phyloP scores from a whole-genome alignment of 257 asterid genomes.

The Lycium ferocissimum region DNA sequence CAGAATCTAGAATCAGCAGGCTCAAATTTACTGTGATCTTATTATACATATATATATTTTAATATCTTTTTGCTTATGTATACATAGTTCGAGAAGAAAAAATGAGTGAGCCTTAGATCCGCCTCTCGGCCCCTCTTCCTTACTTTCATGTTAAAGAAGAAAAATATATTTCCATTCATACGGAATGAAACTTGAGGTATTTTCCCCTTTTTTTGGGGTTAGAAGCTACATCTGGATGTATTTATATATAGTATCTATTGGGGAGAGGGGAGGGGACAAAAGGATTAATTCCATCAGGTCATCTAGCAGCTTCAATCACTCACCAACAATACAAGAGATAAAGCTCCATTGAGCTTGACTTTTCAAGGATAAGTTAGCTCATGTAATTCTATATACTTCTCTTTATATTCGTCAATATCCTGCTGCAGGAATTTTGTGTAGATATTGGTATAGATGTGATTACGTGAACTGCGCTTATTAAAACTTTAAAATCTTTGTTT shows the following conservation, averaged over 20 bases:
- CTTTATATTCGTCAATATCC: neutral
- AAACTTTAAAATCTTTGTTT: neutral
- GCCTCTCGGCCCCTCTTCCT: too few species aligned
- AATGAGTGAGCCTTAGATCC: too few species aligned
- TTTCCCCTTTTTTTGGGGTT: neutral
- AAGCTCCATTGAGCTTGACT: neutral
- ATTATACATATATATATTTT: too few species aligned
- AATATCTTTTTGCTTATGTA: neutral
- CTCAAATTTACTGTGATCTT: too few species aligned
- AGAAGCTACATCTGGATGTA: neutral
- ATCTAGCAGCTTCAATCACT: constrained; percentile 94
- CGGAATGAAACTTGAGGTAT: neutral
- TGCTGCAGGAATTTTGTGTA: neutral
- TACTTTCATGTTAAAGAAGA: neutral
- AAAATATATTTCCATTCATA: neutral
- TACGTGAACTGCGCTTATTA: too few species aligned
- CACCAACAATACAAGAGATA: constrained; percentile 45
- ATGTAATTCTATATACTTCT: neutral
- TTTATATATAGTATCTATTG: too few species aligned
- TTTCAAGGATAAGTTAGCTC: neutral
- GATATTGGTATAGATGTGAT: too few species aligned
- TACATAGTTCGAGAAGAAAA: too few species aligned
- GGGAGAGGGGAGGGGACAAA: neutral
- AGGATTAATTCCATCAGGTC: constrained; percentile 61
- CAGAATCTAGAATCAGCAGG: too few species aligned